Conservation (phyloP, 2,329 filamentous ascomycete genomes). For the Microcyclospora tardicrescens region DNA sequence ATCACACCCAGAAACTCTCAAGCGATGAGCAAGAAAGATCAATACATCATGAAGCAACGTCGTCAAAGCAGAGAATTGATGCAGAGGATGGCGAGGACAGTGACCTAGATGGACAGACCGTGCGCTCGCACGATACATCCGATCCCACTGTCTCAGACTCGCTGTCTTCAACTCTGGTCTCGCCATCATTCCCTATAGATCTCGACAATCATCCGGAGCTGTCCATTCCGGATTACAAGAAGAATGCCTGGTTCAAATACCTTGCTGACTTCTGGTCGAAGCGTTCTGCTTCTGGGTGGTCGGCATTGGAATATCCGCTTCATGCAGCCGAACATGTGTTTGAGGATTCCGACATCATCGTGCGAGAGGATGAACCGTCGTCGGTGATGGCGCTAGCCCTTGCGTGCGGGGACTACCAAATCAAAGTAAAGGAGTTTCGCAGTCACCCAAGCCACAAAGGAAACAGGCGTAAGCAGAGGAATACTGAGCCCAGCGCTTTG, state of each 20-base stretch:
- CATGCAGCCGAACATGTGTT: slow-evolving; percentile 79
- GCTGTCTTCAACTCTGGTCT: slow-evolving; percentile 38
- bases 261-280: slow-evolving; percentile 98
- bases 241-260: slow-evolving; percentile 86
- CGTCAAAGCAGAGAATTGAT: not conserved
- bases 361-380: slow-evolving; percentile 92
- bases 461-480: slow-evolving; percentile 14
- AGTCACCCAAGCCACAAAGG: slow-evolving; percentile 14
- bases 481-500: slow-evolving; percentile 17
- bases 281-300: slow-evolving; percentile 89
- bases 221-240: slow-evolving; percentile 83
- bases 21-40: not conserved
- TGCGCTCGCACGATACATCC: slow-evolving; percentile 39
- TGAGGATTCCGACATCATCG: slow-evolving; percentile 90
- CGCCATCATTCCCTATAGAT: slow-evolving; percentile 37
- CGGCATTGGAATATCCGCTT: slow-evolving; percentile 81
- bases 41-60: no score
- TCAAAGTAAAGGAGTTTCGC: slow-evolving; percentile 60
- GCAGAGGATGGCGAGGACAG: slow-evolving; percentile 38
- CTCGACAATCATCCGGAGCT: slow-evolving; percentile 47
- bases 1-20: not conserved
- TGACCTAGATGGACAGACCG: slow-evolving; percentile 66
- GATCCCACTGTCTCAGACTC: slow-evolving; percentile 14
- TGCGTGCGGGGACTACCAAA: slow-evolving; percentile 73
- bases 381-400: slow-evolving; percentile 90